Base-by-base conservation (phyloP, 495 filamentous ascomycete species). In the Haplographium delicatum region DNA sequence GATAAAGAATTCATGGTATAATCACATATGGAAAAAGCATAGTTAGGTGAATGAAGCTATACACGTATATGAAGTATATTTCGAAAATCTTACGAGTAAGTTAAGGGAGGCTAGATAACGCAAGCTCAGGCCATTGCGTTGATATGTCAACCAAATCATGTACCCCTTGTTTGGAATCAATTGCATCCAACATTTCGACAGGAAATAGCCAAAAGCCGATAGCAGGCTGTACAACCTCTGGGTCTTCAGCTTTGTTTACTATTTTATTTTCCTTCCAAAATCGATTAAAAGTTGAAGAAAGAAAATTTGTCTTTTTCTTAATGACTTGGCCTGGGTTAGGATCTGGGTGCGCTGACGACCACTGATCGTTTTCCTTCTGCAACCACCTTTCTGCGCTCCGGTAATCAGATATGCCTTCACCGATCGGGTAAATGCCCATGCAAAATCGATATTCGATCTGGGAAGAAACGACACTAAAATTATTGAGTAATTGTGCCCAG, bases 171-270 rank as follows among this genome's bases (percentile, higher is more conserved):
- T 38, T 16, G 7, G 34, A 7, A 38, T 47, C 44, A 5, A 47
- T 30, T 19, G 44, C 4, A 23, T 20, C 47, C 28, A 50, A 24
- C 3, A 33, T 18, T 18, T 60, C 40, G 13, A 55, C 15, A 19
- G 46, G 56, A 46, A 59, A 59, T 40, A 59, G 31, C 56, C 56
- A 59, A 48, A 59, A 59, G 4, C 56, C 51, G 44, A 59, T 40
- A 24, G 46, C 45, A n/a, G 51, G 30, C 10, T 26, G 10, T 9
- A 47, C 44, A 1, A 26, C 7, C 38, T 22, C 37, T 44, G 8
- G 13, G 42, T 45, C 42, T 26, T 30, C 42, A 28, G 9, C 31
- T 27, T 45, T 45, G 42, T 45, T 8, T n/a, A 28, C 22, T 4
- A 8, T 28, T 26, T 8, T 11, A 15, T 45, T 45, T 13, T 27